A percentile compares a stretch with the other conserved stretches of the same genome.
These are phyloP conservation scores for Silene conica DNA, from an alignment of 148 eudicot genomes.

Conservation along the genomic window DNA sequence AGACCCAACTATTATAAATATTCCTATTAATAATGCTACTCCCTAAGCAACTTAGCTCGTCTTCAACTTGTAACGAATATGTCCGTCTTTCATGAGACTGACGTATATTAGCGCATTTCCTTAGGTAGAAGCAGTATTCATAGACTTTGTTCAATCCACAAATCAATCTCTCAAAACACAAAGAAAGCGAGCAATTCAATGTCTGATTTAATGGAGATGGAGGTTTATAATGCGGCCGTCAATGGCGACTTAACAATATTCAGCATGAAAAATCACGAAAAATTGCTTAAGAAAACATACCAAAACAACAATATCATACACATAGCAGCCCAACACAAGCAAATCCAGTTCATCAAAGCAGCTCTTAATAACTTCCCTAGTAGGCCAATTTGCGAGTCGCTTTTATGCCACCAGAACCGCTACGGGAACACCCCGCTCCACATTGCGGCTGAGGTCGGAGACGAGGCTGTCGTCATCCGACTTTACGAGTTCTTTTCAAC, in stretches of 20 bases:
- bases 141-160: no score
- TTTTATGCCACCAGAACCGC: background rate
- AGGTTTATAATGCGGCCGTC: background rate
- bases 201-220: conserved; percentile 5
- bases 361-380: background rate
- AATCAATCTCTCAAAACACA: no score
- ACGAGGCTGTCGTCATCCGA: background rate
- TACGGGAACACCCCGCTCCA: conserved; percentile 5
- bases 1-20: no score
- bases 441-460: conserved; percentile 5
- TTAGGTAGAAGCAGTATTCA: no score
- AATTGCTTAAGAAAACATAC: background rate
- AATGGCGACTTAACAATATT: conserved; percentile 5
- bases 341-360: background rate
- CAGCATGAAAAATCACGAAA: background rate
- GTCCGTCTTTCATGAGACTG: no score
- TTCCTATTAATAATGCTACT: no score
- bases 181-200: background rate
- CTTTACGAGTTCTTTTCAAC: background rate
- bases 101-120: no score
- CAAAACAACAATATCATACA: conserved; percentile 8
- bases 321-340: background rate
- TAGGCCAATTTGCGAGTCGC: background rate
- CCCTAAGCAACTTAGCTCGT: no score
- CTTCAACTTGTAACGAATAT: no score